Evolutionary conservation across 768 basidiomycete genomes (phyloP).

Genomic region (Coprinellus micaceus): DNA sequence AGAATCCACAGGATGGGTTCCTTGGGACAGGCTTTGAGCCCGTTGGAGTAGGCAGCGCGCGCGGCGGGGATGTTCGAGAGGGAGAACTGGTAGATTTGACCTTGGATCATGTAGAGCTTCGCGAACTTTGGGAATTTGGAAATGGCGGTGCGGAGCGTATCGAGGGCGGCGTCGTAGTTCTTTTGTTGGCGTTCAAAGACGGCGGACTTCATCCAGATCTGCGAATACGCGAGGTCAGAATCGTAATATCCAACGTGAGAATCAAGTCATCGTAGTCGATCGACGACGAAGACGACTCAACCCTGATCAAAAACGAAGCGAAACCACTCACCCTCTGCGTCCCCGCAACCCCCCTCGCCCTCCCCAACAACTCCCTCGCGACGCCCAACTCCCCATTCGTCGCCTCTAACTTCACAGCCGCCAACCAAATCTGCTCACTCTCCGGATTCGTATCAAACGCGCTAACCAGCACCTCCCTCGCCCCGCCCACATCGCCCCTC

Average conservation of each 20-base stretch:
- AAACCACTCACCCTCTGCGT: constrained; percentile 72
- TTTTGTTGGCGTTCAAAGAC: constrained; percentile 92
- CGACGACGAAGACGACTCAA: too few species aligned
- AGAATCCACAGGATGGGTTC: constrained; percentile 86
- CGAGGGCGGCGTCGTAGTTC: constrained; percentile 65
- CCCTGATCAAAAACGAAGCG: not conserved
- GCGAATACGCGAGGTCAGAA: constrained; percentile 7
- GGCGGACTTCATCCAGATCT: constrained; percentile 99
- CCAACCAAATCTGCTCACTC: constrained; percentile 96
- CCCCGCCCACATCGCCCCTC: constrained; percentile 82
- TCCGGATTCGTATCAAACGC: constrained; percentile 96
- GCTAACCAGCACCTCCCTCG: constrained; percentile 80
- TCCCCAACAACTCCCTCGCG: constrained; percentile 80
- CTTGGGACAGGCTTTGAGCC: constrained; percentile 84
- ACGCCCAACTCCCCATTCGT: constrained; percentile 90
- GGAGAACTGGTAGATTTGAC: constrained; percentile 71
- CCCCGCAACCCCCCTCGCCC: constrained; percentile 87
- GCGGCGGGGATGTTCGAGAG: constrained; percentile 60
- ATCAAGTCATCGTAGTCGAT: too few species aligned
- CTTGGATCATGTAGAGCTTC: constrained; percentile 97
- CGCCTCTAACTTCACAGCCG: constrained; percentile 94
- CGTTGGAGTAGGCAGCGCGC: constrained; percentile 77
- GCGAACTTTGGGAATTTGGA: constrained; percentile 83
- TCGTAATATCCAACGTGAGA: too few species aligned
- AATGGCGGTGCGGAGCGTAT: constrained; percentile 71